These are phyloP conservation scores for Diddensiella caesifluorescens DNA, from an alignment of 805 yeast species.

Conservation along the genomic window DNA sequence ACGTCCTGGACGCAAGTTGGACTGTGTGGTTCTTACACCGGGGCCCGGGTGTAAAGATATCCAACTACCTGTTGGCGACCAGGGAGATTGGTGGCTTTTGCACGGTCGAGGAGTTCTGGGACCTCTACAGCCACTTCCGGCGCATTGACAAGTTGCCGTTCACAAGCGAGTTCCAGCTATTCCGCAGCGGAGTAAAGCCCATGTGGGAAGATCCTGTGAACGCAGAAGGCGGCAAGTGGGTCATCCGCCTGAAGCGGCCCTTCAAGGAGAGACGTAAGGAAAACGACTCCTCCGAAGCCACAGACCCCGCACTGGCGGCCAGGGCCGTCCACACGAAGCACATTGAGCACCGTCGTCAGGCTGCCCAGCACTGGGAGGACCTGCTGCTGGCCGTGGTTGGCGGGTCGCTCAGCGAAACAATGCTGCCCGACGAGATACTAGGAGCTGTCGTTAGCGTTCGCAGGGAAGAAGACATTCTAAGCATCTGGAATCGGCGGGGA, in stretches of 20 bases:
- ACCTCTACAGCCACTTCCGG: slow-evolving; percentile 65
- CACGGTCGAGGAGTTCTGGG: slow-evolving; percentile 96
- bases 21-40: slow-evolving; percentile 31
- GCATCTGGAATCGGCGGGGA: slow-evolving; percentile 52
- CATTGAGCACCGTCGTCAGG: slow-evolving; percentile 18
- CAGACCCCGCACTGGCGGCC: slow-evolving; percentile 2
- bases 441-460: slow-evolving; percentile 59
- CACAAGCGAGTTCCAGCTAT: slow-evolving; percentile 48
- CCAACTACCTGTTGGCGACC: slow-evolving; percentile 27
- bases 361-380: slow-evolving; percentile 34
- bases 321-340: slow-evolving; percentile 1
- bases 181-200: slow-evolving; percentile 56
- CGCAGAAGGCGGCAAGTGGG: slow-evolving; percentile 59
- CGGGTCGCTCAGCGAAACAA: slow-evolving; percentile 37
- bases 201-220: slow-evolving; percentile 65
- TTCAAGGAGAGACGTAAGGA: slow-evolving; percentile 18
- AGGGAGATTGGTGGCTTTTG: slow-evolving; percentile 82
- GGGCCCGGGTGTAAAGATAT: slow-evolving; percentile 23
- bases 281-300: slow-evolving; percentile 2
- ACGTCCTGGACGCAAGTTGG: slow-evolving; percentile 24
- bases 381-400: slow-evolving; percentile 47
- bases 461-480: slow-evolving; percentile 52
- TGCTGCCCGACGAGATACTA: slow-evolving; percentile 36
- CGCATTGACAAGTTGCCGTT: slow-evolving; percentile 24
- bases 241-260: slow-evolving; percentile 43